These are phyloP conservation scores for Arctium minus DNA, from an alignment of 129 eudicot species.

Conservation along the genomic window DNA sequence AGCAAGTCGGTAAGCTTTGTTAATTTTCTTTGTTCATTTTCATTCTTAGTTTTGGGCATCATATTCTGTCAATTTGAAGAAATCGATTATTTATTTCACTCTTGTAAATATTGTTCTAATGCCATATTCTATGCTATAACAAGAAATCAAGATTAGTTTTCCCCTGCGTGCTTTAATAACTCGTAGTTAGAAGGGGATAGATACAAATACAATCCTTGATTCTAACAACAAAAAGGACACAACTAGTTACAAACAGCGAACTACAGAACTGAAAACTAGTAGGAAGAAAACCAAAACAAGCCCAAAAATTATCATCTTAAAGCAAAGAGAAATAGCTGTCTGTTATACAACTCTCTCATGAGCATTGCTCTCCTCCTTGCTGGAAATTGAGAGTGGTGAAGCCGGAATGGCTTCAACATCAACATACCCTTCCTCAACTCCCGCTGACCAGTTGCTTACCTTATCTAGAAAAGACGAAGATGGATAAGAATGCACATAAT, in stretches of 20 bases:
- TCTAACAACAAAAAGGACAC: background rate
- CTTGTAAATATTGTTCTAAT: background rate
- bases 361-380: constrained; percentile 18
- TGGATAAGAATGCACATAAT: constrained; percentile 61
- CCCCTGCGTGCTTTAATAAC: background rate
- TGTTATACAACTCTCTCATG: background rate
- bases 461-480: constrained; percentile 49
- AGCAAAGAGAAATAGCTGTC: background rate
- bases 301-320: background rate
- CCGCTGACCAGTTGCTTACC: constrained; percentile 41
- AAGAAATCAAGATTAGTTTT: background rate
- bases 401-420: constrained; percentile 49
- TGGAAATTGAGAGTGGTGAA: constrained; percentile 27
- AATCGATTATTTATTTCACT: background rate
- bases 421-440: constrained; percentile 33
- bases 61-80: constrained; percentile 11
- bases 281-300: background rate
- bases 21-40: background rate
- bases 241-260: constrained; percentile 6
- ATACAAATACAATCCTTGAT: constrained; percentile 13
- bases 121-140: background rate
- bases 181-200: background rate
- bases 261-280: background rate
- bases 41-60: constrained; percentile 1
- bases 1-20: constrained; percentile 24